Conservation (phyloP, 352 stramenopile genomes). For the Phytopythium sindhum region DNA sequence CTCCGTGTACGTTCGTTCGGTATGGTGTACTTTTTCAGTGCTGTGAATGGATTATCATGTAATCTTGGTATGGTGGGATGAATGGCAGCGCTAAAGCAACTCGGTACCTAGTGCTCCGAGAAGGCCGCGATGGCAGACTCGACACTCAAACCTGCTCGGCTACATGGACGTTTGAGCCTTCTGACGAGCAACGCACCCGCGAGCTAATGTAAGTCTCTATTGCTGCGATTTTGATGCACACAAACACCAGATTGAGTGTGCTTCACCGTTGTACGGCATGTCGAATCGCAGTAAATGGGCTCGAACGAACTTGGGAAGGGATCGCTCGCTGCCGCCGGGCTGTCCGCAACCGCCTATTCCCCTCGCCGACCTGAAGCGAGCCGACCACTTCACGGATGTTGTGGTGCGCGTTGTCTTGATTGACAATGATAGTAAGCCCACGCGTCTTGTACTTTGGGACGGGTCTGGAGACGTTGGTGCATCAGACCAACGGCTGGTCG, state of each 20-base stretch:
- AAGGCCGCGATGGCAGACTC: conserved; percentile 21
- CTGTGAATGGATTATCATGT: background rate
- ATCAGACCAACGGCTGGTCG: conserved; percentile 12
- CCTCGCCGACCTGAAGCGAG: conserved; percentile 38
- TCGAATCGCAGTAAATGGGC: conserved; percentile 40
- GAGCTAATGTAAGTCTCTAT: conserved; percentile 32
- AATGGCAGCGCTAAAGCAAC: conserved; percentile 30
- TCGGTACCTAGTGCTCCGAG: conserved; percentile 58
- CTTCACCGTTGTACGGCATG: background rate
- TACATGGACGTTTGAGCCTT: conserved; percentile 59
- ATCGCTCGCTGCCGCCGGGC: conserved; percentile 47
- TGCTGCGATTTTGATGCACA: conserved; percentile 2
- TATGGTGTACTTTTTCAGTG: background rate
- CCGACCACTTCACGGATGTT: conserved; percentile 55
- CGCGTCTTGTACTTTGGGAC: conserved; percentile 64
- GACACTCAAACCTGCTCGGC: conserved; percentile 47
- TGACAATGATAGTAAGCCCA: conserved; percentile 20
- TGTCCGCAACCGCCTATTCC: conserved; percentile 38
- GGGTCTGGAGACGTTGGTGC: conserved; percentile 37
- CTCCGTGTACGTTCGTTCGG: conserved; percentile 26
- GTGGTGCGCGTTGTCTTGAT: conserved; percentile 55
- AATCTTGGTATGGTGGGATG: background rate
- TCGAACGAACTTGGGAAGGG: conserved; percentile 25
- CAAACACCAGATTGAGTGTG: background rate
- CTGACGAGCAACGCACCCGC: conserved; percentile 40